Percentiles rank a stretch among this genome's conserved stretches.
phyloP scores from a whole-genome alignment of 345 rosid species.

The Schrenkiella parvula region DNA sequence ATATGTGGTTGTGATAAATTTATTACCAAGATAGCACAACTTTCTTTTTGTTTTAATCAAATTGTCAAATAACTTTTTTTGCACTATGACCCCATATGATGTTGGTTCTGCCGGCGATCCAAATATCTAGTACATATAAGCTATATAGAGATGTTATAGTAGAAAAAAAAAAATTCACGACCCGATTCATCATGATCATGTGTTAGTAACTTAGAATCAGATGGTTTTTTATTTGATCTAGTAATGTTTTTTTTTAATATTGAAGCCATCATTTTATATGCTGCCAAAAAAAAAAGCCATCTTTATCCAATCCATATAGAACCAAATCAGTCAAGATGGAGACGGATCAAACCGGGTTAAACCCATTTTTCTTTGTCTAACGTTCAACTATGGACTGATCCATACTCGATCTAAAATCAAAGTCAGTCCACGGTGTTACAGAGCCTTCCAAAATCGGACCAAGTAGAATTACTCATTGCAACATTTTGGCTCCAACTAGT shows the following conservation, averaged over 20 bases:
- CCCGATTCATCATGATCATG: not conserved
- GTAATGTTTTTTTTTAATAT: not conserved
- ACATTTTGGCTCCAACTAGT: slow-evolving; percentile 3
- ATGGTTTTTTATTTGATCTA: not conserved
- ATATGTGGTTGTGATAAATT: not conserved
- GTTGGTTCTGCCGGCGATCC: not conserved
- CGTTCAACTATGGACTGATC: not conserved
- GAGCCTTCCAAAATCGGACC: slow-evolving; percentile 14
- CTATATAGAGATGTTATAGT: not conserved
- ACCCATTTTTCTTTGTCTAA: not conserved
- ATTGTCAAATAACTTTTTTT: not conserved
- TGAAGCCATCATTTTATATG: not conserved
- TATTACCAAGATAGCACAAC: not conserved
- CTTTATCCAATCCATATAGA: not conserved
- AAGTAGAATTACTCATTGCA: slow-evolving; percentile 8
- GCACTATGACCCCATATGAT: not conserved
- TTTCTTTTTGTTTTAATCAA: not conserved
- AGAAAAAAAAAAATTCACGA: not conserved
- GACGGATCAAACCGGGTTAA: not conserved
- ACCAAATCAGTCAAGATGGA: not conserved
- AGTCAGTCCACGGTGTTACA: slow-evolving; percentile 10
- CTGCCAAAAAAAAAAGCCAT: not conserved
- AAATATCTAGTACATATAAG: not conserved
- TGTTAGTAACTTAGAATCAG: not conserved
- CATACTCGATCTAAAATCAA: not conserved